Base-by-base conservation (phyloP, 75 land plant genomes). In the Ceratopteris richardii region DNA sequence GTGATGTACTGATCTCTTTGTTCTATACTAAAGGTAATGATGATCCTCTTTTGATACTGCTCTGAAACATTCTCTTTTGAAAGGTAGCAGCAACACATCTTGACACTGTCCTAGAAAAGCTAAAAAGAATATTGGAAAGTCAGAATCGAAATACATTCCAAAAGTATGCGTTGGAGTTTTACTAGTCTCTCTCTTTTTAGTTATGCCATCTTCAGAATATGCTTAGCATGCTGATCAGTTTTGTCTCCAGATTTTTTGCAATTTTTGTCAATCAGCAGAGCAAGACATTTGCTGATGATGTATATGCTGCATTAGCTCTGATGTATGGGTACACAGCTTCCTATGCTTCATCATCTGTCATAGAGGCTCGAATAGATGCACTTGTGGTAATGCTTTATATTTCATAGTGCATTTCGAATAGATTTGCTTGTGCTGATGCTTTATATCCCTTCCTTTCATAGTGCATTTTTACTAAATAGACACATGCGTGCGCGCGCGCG, bases 251-350 rank as follows among this genome's bases (percentile, higher is more conserved):
- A 43, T 69, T 94, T 43, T 39, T 94, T 13, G 78, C 85, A 0
- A 65, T 80, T 17, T 77, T 94, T 69, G 75, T 78, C 23, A 81
- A 69, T 44, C 69, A 70, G 66, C 51, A 46, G 48, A 77, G 62
- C 59, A 61, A 44, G 14, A 77, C 83, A 51, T 87, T 81, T 63
- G 82, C 86, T 31, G 98, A 94, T 86, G 95, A 94, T 63, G 75
- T 89, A 39, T 88, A 87, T 86, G 98, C 98, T 69, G 85, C 91
- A 44, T 82, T 94, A 56, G 98, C 98, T 55, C 60, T 94, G 56
- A 94, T 94, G 98, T 94, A 94, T 79, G 98, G 98, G 21, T 94
- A 94, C 81, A 83, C 98, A 52, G 98, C 98, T 51, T 83, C 80
- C 61, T 94, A 94, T 71, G 98, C 98, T 54, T 96, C 98, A 44